Evolutionary conservation across 345 rosid genomes (phyloP).

Genomic region (Dipteronia dyeriana): DNA sequence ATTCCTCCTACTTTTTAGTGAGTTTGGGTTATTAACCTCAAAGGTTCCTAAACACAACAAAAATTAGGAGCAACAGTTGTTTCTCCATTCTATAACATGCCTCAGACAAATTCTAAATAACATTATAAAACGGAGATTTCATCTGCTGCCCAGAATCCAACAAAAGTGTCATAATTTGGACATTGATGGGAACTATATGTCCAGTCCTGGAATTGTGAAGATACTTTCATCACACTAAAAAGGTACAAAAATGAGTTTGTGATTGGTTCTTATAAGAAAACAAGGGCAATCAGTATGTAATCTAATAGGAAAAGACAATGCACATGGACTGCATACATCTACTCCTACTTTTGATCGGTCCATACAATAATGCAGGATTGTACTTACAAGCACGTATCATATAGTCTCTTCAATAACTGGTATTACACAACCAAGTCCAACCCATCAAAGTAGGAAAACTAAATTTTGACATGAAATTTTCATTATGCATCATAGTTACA

Average conservation of each 20-base stretch:
- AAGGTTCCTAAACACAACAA: neutral
- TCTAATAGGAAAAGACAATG: neutral
- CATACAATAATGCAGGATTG: neutral
- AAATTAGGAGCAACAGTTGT: neutral
- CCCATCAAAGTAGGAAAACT: neutral
- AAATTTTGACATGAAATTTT: neutral
- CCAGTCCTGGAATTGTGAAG: slow-evolving; percentile 10
- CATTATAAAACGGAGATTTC: neutral
- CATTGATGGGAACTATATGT: neutral
- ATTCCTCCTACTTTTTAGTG: neutral
- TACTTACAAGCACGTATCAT: neutral
- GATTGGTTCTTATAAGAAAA: too few relatives aligned
- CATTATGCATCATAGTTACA: neutral
- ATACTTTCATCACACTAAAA: neutral
- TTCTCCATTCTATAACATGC: neutral
- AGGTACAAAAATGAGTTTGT: neutral
- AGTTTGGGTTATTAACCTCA: neutral
- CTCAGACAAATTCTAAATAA: neutral
- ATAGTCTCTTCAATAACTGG: neutral
- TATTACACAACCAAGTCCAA: neutral
- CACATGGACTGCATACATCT: neutral
- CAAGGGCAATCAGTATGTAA: too few relatives aligned
- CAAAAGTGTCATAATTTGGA: neutral
- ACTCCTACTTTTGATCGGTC: neutral
- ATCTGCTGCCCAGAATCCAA: neutral